Evolutionary conservation across 306 rosid species (phyloP), one percentile per base, ranked within the genome.

Genomic region (Canavalia ensiformis): DNA sequence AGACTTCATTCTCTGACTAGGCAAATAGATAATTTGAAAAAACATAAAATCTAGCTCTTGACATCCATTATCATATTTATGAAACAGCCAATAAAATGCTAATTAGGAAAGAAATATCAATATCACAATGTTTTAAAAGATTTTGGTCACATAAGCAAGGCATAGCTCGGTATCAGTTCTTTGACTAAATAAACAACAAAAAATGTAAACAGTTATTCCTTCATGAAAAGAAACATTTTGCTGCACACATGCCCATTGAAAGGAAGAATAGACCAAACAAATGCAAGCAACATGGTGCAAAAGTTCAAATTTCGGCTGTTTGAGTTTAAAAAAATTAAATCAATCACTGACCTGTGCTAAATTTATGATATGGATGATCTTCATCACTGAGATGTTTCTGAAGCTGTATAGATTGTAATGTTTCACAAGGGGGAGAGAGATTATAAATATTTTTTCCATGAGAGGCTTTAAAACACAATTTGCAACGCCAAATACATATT

Each of bases 361-460:
- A 95, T 81, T 95, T 95, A 85, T 91, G 94, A 88, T 77, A 95
- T 6, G 99, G 97, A 88, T 95, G 98, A 68, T 85, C 87, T 85
- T 85, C 89, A 44, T 87, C 80, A 85, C 93, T 91, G 78, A 95
- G 77, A 88, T 93, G 99, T 77, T 87, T 91, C 68, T 93, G 97
- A 79, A 95, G 98, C 99, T 95, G 92, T 73, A 86, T 71, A 83
- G 45, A 80, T 84, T 50, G 64, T 52, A 80, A 83, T 78, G 81
- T 87, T 77, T 72, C 75, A 85, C 29, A 52, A 58, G 55, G 25
- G 74, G 52, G 37, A 65, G 31, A 57, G 64, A 60, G 76, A 70
- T 85, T 71, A 77, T 51, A 29, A 57, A 67, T 63, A 85, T 76
- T 78, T 46, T 18, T 45, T 63, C 67, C 84, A n/a, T 35, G 12